Percentiles rank a stretch among this genome's conserved stretches.
These are phyloP conservation scores for Pecoramyces ruminantium DNA, from an alignment of 192 early-diverging fungal species.

Conservation along the genomic window DNA sequence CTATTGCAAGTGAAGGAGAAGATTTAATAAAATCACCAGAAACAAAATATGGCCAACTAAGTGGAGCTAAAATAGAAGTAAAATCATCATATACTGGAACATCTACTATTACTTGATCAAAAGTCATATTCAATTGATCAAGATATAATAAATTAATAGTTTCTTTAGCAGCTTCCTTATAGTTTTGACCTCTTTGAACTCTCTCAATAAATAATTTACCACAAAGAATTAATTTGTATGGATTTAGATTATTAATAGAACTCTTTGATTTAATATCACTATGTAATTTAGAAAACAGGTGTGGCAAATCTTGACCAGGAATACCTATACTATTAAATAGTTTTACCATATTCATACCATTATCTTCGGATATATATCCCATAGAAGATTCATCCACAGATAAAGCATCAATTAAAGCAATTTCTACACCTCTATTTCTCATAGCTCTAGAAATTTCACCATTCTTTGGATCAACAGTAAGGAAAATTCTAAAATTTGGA, in stretches of 20 bases:
- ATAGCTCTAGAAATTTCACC: slow-evolving; percentile 94
- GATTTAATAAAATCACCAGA: not conserved
- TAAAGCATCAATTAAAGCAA: slow-evolving; percentile 40
- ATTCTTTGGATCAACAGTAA: slow-evolving; percentile 80
- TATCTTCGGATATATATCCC: no score
- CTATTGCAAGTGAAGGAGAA: not conserved
- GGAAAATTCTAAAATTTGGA: slow-evolving; percentile 81
- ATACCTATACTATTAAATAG: not conserved
- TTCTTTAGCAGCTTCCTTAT: not conserved
- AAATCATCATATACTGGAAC: not conserved
- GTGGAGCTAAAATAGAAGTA: not conserved
- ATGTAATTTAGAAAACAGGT: not conserved
- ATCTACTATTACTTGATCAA: not conserved
- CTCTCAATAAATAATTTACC: not conserved
- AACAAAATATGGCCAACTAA: not conserved
- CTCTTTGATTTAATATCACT: not conserved
- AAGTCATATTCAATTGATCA: not conserved
- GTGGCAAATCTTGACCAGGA: not conserved
- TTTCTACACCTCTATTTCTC: slow-evolving; percentile 94
- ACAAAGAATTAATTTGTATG: not conserved
- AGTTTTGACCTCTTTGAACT: not conserved
- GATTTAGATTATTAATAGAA: not conserved
- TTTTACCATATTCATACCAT: not conserved
- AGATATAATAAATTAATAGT: not conserved
- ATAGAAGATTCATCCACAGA: slow-evolving; percentile 24